These are phyloP conservation scores for Phycomyces blakesleeanus DNA, from an alignment of 192 early-diverging fungal genomes.

Conservation along the genomic window DNA sequence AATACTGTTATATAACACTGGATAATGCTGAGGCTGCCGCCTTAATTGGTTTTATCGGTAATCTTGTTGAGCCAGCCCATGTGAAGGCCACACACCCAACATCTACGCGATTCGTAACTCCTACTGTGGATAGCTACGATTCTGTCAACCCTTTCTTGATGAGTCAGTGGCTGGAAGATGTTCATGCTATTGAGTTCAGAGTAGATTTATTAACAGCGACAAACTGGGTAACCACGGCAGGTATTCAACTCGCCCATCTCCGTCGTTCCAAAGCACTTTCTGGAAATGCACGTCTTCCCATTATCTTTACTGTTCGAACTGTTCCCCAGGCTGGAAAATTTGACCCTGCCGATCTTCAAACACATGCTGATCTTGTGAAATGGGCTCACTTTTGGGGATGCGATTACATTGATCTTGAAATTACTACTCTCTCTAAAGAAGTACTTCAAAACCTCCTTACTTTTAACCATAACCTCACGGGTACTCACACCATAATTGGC, in stretches of 20 bases:
- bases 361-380: conserved; percentile 58
- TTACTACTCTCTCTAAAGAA: conserved; percentile 26
- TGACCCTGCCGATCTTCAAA: conserved; percentile 51
- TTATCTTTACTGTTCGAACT: conserved; percentile 92
- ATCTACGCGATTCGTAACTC: conserved; percentile 12
- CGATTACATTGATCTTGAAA: conserved; percentile 89
- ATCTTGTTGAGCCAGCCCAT: not conserved
- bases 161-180: conserved; percentile 19
- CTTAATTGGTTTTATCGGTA: not conserved
- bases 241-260: conserved; percentile 70
- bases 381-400: conserved; percentile 80
- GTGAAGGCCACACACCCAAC: not conserved
- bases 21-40: not conserved
- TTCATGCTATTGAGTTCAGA: conserved; percentile 66
- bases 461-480: conserved; percentile 3
- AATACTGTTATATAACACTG: not conserved
- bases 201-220: conserved; percentile 72
- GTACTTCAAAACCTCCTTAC: not conserved
- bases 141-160: not conserved
- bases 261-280: conserved; percentile 41
- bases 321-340: conserved; percentile 82
- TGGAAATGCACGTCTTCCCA: conserved; percentile 60
- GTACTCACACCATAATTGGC: conserved; percentile 66
- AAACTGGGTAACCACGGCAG: conserved; percentile 44
- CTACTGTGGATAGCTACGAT: conserved; percentile 9